Evolutionary conservation across 331 rosid genomes (phyloP).

Genomic region (Telfairia occidentalis): DNA sequence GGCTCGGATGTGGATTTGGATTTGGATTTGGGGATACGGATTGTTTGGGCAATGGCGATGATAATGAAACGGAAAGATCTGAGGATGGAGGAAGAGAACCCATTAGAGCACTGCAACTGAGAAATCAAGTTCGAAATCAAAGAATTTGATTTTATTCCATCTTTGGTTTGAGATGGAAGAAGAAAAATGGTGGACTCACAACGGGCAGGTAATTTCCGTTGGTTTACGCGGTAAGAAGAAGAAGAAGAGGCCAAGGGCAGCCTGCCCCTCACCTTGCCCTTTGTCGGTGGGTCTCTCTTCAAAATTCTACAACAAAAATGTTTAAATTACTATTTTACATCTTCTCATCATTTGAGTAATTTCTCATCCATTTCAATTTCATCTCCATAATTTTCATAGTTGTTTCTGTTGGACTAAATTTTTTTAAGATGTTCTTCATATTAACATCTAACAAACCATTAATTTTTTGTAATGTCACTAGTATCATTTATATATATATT

Average conservation of each 20-base stretch:
- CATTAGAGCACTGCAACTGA: conserved; percentile 21
- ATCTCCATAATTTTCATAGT: no score
- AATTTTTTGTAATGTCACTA: no score
- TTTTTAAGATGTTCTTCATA: no score
- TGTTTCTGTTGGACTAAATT: no score
- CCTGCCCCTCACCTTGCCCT: neutral
- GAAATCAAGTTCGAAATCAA: neutral
- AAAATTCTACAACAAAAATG: no score
- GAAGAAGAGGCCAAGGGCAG: neutral
- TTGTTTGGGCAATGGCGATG: neutral
- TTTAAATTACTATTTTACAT: no score
- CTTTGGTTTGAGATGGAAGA: neutral
- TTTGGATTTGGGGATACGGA: neutral
- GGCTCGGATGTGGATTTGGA: conserved; percentile 1
- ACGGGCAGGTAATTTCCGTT: conserved; percentile 1
- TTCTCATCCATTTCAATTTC: no score
- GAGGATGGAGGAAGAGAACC: conserved; percentile 55
- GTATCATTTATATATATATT: no score
- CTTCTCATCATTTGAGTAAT: no score
- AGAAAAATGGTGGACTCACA: neutral
- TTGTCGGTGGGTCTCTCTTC: neutral
- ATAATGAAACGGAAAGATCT: neutral
- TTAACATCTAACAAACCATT: no score
- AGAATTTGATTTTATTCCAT: neutral
- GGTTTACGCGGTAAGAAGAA: neutral